Evolutionary conservation across 352 stramenopile genomes (phyloP), one percentile per base, ranked within the genome.

Genomic region (Blastocystis sp.): DNA sequence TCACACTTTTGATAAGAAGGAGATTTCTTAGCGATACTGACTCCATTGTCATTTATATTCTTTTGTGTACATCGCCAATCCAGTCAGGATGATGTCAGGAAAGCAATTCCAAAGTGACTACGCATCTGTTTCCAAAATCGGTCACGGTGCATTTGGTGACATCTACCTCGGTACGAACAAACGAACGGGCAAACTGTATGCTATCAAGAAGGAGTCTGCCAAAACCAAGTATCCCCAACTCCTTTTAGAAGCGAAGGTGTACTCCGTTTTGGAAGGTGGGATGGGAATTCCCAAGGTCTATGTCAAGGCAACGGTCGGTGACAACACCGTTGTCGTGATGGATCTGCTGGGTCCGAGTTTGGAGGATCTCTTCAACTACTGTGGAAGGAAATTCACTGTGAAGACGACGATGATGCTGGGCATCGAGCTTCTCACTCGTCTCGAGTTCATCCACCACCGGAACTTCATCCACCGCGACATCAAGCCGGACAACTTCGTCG

Each of bases 311-410:
- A 29, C 16, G 6, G 0, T 78, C 18, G 44, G 44, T 18, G 67
- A 78, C 29, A 99, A 99, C 92, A 99, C 99, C 87, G 95, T 99
- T 34, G 98, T 99, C 94, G 96, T 99, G 32, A 94, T 99, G 64
- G 97, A 99, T 89, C 89, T 99, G 46, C 90, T 99, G 7, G 97
- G 97, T 14, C 96, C 95, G 4, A 97, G 93, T 11, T 87, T 97
- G 18, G 93, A 97, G 87, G 92, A 97, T 88, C 88, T 97, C 0
- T 97, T 97, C 88, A 97, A 97, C 85, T 94, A 95, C 87, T 97
- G 94, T 88, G 92, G 92, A 18, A 87, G 94, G 51, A 87, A 90
- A 32, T 97, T 97, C 87, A 44, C 67, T 7, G 24, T 87, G 48
- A 96, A 97, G 87, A 97, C 93, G 18, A 93, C 97, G 4, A 89